Base-by-base conservation (phyloP, 2,329 filamentous ascomycete species). In the Emericellopsis atlantica region DNA sequence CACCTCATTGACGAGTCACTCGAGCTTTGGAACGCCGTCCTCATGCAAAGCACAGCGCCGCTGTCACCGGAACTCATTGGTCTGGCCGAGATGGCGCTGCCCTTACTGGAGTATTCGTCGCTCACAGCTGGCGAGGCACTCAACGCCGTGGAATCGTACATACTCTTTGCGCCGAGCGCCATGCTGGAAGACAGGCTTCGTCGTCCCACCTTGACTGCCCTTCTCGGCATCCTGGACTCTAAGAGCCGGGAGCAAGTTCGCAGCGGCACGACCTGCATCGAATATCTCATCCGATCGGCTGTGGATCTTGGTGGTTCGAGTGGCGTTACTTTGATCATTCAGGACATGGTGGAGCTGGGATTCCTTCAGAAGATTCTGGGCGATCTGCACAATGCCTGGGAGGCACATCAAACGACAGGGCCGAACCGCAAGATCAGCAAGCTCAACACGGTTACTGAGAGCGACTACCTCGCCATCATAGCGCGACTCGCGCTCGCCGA, bases 1-100 rank as follows among this genome's bases (percentile, higher is more conserved):
- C 92, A 94, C 52, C 74, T 98, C 10, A 76, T 95, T 11, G 92
- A 96, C 46, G 92, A 98, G 56, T 85, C 87, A 0, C 67, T 96
- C 12, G 89, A 95, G 42, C 73, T 98, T 4, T 96, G 90, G 90
- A 72, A 74, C 29, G 76, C 82, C 2, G 77, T 95, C 10, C 60
- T 89, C 32, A 68, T 69, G 46, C 77, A 86, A 51, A 80, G 79
- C 43, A 69, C 72, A 7, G 62, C 75, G 11, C 79, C 82, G 1
- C 62, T 79, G 4, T 70, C 76, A 1, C 61, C 69, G 1, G 76
- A 79, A 12, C 62, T 89, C n/a, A 57, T 83, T 4, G 64, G 68
- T 4, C 67, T 90, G 31, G 70, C 77, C 3, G 71, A 75, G n/a
- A 62, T 71, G 36, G 69, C 76, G 1, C 72, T 88, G 12, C 77